Conservation (phyloP, 495 filamentous ascomycete species). For the Saxophila tyrrhenica region DNA sequence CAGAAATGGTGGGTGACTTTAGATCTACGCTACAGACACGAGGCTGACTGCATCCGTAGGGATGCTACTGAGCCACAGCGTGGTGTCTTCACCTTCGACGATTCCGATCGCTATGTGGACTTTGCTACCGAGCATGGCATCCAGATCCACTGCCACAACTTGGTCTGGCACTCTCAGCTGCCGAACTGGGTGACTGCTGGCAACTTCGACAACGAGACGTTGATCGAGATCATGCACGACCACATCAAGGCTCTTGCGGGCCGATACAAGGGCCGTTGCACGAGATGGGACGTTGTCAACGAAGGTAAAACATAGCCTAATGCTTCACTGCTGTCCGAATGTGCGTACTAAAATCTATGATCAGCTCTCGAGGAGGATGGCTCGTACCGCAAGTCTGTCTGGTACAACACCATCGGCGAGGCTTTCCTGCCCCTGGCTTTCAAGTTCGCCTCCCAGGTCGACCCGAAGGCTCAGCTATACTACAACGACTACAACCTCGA, state of each 20-base stretch:
- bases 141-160: slow-evolving; percentile 29
- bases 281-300: slow-evolving; percentile 33
- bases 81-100: slow-evolving; percentile 24
- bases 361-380: slow-evolving; percentile 18
- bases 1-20: background rate
- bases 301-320: slow-evolving; percentile 39
- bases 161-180: slow-evolving; percentile 29
- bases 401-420: slow-evolving; percentile 22
- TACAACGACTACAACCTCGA: slow-evolving; percentile 62
- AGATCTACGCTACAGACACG: slow-evolving; percentile 28
- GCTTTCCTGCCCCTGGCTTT: slow-evolving; percentile 27
- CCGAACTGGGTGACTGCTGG: slow-evolving; percentile 25
- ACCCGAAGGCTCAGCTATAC: slow-evolving; percentile 40
- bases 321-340: slow-evolving; percentile 40
- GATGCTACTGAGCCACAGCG: slow-evolving; percentile 32
- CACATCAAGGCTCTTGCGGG: slow-evolving; percentile 26
- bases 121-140: slow-evolving; percentile 14
- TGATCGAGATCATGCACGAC: slow-evolving; percentile 22
- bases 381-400: slow-evolving; percentile 21
- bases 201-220: slow-evolving; percentile 21
- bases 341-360: slow-evolving; percentile 36
- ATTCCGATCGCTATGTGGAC: slow-evolving; percentile 18
- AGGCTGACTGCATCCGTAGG: slow-evolving; percentile 23
- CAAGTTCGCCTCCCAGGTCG: slow-evolving; percentile 19
- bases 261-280: slow-evolving; percentile 26